Evolutionary conservation across 805 yeast genomes (phyloP).

Genomic region (Suhomyces sp.): DNA sequence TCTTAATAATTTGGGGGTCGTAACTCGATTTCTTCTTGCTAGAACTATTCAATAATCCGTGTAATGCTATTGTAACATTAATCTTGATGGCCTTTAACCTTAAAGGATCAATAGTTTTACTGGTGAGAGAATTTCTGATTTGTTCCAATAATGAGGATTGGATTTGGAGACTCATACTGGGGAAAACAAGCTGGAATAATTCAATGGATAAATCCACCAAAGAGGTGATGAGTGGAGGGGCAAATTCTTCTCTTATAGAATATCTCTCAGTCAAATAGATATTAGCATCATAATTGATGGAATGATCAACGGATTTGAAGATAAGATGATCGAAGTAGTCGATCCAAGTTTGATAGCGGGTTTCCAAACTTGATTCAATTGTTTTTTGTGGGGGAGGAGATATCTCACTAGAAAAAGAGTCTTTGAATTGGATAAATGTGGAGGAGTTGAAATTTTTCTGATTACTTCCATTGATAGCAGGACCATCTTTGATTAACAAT

Average conservation of each 20-base stretch:
- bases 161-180: conserved; percentile 69
- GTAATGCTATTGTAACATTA: conserved; percentile 64
- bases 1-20: conserved; percentile 37
- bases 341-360: conserved; percentile 29
- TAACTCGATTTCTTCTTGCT: conserved; percentile 18
- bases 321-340: conserved; percentile 29
- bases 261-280: conserved; percentile 25
- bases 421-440: conserved; percentile 12
- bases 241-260: conserved; percentile 22
- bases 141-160: conserved; percentile 88
- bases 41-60: conserved; percentile 42
- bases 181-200: conserved; percentile 68
- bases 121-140: conserved; percentile 53
- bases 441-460: conserved; percentile 12
- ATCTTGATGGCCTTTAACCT: conserved; percentile 50
- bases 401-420: conserved; percentile 15
- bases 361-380: conserved; percentile 25
- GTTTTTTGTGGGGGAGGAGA: background rate
- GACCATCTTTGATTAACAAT: conserved; percentile 25
- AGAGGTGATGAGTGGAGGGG: conserved; percentile 32
- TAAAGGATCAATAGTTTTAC: conserved; percentile 32
- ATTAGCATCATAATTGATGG: conserved; percentile 36
- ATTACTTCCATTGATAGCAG: conserved; percentile 2
- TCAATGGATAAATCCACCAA: conserved; percentile 78
- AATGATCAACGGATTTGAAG: conserved; percentile 21